Base-by-base conservation (phyloP, 768 basidiomycete genomes). In the Termitomyces sp. region DNA sequence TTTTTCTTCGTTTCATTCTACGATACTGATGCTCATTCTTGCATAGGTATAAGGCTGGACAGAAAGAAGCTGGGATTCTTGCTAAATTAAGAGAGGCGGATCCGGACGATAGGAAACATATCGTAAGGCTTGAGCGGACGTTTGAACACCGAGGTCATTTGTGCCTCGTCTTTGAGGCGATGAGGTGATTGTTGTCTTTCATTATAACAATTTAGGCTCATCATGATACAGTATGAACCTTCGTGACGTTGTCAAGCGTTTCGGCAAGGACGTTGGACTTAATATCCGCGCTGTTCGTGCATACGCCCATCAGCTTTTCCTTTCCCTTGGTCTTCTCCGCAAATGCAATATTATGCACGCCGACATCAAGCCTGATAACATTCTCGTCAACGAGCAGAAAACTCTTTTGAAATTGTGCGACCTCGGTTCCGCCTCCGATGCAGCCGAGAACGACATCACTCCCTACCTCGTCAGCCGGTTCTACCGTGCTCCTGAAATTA, bases 321-420 rank as follows among this genome's bases (percentile, higher is more conserved):
- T 98, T 56, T 84, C 93, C 17, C 73, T 98, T 64, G 85, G 90
- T 66, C 78, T 96, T 58, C 78, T 98, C 70, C 85, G 86, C 66
- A 98, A 98, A 76, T 83, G 87, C 61, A 94, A 91, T 65, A 86
- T 98, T 61, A 97, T 98, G 86, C 97, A 99, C 69, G 97, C 97
- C 7, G 97, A 99, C 71, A 92, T 99, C 72, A 98, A 98, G 74
- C 97, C 97, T 20, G 97, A 98, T 72, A 98, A 98, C 71, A 96
- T 99, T 47, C 73, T 98, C 69, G 96, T 98, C 36, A 97, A 95
- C 65, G 96, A 98, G 67, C 87, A 87, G 67, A 98, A 98, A 79
- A 95, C 92, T 3, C 74, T 94, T 25, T 76, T 98, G 60, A 99
- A 99, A 76, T 76, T 99, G 3, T 98, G 96, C 70, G 97, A 99